Percentiles rank a stretch among this genome's conserved stretches.
These are phyloP conservation scores for Cnidoscolus chayamansa DNA, from an alignment of 441 rosid genomes.

Conservation along the genomic window DNA sequence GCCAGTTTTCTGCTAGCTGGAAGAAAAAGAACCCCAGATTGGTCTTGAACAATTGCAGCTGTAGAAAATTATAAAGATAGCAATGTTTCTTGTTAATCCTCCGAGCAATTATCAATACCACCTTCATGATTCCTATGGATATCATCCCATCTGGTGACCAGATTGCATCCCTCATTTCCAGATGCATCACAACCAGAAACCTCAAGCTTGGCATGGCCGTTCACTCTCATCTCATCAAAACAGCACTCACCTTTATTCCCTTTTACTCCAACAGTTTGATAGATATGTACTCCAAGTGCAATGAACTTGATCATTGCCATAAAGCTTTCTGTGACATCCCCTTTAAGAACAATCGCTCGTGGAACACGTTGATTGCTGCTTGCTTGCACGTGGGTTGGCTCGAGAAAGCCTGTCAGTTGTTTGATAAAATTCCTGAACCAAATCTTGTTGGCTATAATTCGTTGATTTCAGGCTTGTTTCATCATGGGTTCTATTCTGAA, in stretches of 20 bases:
- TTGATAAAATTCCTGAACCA: slow-evolving; percentile 44
- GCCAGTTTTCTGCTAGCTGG: too few relatives aligned
- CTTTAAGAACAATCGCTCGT: slow-evolving; percentile 33
- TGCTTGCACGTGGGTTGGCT: slow-evolving; percentile 22
- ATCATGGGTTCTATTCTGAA: slow-evolving; percentile 34
- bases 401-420: slow-evolving; percentile 29
- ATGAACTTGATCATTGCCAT: slow-evolving; percentile 26
- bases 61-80: too few relatives aligned
- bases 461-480: slow-evolving; percentile 40
- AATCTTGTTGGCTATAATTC: slow-evolving; percentile 40
- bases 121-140: not conserved
- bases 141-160: not conserved
- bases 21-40: too few relatives aligned
- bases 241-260: slow-evolving; percentile 29
- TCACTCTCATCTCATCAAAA: slow-evolving; percentile 38
- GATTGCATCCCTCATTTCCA: slow-evolving; percentile 14
- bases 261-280: slow-evolving; percentile 34
- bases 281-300: slow-evolving; percentile 37
- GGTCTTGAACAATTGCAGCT: too few relatives aligned
- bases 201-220: slow-evolving; percentile 33
- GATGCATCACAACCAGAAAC: slow-evolving; percentile 31
- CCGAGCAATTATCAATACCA: not conserved
- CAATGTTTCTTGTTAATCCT: not conserved
- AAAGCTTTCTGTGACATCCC: slow-evolving; percentile 33
- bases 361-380: slow-evolving; percentile 32